phyloP scores from a whole-genome alignment of 345 rosid species.

The Gossypium turneri region DNA sequence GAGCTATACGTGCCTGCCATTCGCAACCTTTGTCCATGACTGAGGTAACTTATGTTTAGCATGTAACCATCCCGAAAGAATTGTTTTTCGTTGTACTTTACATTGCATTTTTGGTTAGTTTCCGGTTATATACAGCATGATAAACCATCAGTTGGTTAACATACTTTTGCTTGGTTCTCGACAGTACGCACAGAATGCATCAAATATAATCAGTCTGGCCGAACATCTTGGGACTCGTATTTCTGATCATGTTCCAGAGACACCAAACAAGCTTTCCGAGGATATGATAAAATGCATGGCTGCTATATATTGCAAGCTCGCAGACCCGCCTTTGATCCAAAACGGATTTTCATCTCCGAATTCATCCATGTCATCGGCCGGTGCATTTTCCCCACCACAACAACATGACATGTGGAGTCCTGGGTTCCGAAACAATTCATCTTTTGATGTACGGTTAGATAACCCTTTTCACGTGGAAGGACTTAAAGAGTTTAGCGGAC shows the following conservation, averaged over 20 bases:
- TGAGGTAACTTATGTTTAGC: slow-evolving; percentile 46
- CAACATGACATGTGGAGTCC: slow-evolving; percentile 84
- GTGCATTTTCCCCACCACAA: slow-evolving; percentile 71
- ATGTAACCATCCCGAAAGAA: background rate
- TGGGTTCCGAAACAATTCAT: slow-evolving; percentile 62
- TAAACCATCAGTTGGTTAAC: background rate
- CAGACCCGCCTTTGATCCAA: slow-evolving; percentile 67
- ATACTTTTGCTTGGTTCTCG: slow-evolving; percentile 16
- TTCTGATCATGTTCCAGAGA: slow-evolving; percentile 87
- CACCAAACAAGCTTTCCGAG: slow-evolving; percentile 91
- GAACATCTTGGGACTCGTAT: slow-evolving; percentile 88
- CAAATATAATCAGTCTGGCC: slow-evolving; percentile 81
- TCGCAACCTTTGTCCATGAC: slow-evolving; percentile 77
- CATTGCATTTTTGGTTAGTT: background rate
- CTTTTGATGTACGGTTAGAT: slow-evolving; percentile 70
- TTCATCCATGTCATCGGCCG: slow-evolving; percentile 65
- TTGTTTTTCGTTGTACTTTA: background rate
- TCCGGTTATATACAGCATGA: background rate
- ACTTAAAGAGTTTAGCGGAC: slow-evolving; percentile 88
- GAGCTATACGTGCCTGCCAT: slow-evolving; percentile 66
- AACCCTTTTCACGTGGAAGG: slow-evolving; percentile 89
- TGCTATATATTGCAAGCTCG: slow-evolving; percentile 80
- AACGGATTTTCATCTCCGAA: slow-evolving; percentile 72
- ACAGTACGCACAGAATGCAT: slow-evolving; percentile 67
- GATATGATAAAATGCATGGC: slow-evolving; percentile 96